Evolutionary conservation across 441 rosid genomes (phyloP), one percentile per base, ranked within the genome.

Genomic region (Mallotus repandus): DNA sequence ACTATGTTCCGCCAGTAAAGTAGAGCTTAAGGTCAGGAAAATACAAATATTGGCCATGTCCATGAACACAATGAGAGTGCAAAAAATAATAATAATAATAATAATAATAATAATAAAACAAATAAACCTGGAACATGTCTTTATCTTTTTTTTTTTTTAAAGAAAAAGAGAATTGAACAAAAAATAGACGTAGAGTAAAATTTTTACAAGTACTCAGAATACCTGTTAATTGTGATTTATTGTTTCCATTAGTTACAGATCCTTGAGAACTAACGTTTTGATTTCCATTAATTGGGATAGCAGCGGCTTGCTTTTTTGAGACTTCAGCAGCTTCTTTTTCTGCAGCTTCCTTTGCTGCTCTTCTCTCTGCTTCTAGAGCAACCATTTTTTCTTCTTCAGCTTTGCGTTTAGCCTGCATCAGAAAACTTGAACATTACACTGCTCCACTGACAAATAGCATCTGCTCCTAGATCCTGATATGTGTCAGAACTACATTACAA

Each of bases 331-430:
- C 86, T 77, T 89, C 89, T 82, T 72, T 89, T 70, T 88, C 88
- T 41, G 87, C 93, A 54, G 81, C 82, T 87, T 87, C 90, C 85
- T 89, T 82, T 68, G 91, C 89, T 59, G 86, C 87, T 79, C 79
- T 85, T 75, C 83, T 88, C 82, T 91, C 93, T 73, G 83, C 91
- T 88, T 90, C 97, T 77, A 84, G 67, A 74, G 88, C 88, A 76
- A 74, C 80, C 72, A 79, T 81, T 81, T 83, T 91, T 68, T 88
- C 91, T 83, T 91, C 93, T 79, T 95, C 99, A 71, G 81, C 86
- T 89, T 85, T 91, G 66, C 71, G 78, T 83, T 85, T 91, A 75
- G 90, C 93, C 86, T 80, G 87, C 81, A 85, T 78, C 80, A 69
- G 71, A 68, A 67, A 53, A 69, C 16, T 7, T 35, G 60, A 63